phyloP scores from a whole-genome alignment of 1,139 yeast species.

The Zhuliangozyma blackwelliae region DNA sequence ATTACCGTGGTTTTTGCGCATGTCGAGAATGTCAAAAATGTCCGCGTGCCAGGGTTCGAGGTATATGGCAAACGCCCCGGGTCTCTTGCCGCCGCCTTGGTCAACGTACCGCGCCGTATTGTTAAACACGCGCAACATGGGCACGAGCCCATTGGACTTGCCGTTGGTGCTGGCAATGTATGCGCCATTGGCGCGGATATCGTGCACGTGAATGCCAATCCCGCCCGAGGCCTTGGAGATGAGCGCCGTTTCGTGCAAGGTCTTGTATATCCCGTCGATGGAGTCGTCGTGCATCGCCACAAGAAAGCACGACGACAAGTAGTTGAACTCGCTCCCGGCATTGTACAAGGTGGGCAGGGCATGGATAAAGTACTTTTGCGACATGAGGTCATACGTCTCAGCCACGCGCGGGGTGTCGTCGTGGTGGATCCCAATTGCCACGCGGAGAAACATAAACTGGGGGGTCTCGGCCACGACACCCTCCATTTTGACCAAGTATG shows the following conservation, averaged over 20 bases:
- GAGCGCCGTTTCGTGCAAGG: conserved; percentile 51
- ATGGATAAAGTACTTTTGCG: conserved; percentile 47
- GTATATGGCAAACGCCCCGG: conserved; percentile 61
- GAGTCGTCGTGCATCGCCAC: conserved; percentile 58
- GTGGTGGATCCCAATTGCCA: conserved; percentile 50
- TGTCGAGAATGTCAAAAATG: conserved; percentile 47
- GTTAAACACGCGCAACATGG: conserved; percentile 57
- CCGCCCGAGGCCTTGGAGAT: conserved; percentile 61
- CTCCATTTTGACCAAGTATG: conserved; percentile 38
- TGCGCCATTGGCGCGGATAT: conserved; percentile 49
- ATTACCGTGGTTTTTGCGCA: conserved; percentile 54
- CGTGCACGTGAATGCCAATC: conserved; percentile 53
- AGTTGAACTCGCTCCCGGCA: conserved; percentile 47
- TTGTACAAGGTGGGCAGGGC: conserved; percentile 56
- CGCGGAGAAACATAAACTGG: conserved; percentile 48
- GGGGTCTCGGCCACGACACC: conserved; percentile 45
- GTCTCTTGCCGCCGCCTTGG: conserved; percentile 61
- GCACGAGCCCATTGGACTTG: conserved; percentile 52
- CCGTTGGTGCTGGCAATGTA: conserved; percentile 53
- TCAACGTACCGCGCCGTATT: conserved; percentile 60
- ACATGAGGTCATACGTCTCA: conserved; percentile 51
- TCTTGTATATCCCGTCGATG: conserved; percentile 54
- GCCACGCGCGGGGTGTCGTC: conserved; percentile 33
- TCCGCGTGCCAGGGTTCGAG: conserved; percentile 63
- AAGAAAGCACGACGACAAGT: conserved; percentile 52